Percentiles rank a stretch among this genome's conserved stretches.
phyloP scores from a whole-genome alignment of 495 filamentous ascomycete species.

The Terfezia claveryi region DNA sequence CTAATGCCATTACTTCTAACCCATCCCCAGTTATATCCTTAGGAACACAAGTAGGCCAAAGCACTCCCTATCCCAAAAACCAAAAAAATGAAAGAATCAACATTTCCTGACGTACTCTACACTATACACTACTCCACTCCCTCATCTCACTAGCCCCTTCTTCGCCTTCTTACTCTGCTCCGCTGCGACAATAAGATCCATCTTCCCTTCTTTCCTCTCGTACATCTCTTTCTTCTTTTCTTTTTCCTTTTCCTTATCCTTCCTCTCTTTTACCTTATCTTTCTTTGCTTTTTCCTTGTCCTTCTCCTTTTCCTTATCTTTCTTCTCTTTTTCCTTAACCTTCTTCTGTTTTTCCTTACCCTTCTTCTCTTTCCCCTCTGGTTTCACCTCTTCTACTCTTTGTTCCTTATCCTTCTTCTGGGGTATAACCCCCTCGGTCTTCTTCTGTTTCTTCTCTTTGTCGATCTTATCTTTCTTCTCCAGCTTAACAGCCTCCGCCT shows the following conservation, averaged over 20 bases:
- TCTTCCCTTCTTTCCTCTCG: background rate
- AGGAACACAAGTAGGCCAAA: too few relatives aligned
- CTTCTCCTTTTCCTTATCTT: background rate
- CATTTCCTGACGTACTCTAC: too few relatives aligned
- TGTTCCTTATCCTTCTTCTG: constrained; percentile 10
- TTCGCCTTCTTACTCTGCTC: too few relatives aligned
- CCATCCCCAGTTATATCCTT: too few relatives aligned
- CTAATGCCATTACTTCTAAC: too few relatives aligned
- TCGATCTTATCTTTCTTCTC: constrained; percentile 16
- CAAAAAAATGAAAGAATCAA: too few relatives aligned
- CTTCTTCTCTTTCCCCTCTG: constrained; percentile 18
- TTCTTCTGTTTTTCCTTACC: constrained; percentile 15
- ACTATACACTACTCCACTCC: too few relatives aligned
- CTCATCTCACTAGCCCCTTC: too few relatives aligned
- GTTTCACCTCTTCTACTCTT: constrained; percentile 18
- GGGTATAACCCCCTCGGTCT: background rate
- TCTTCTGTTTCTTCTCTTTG: constrained; percentile 16
- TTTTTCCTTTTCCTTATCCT: background rate
- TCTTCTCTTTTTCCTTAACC: constrained; percentile 2
- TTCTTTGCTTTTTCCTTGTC: background rate
- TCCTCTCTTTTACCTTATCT: background rate
- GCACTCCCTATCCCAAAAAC: too few relatives aligned
- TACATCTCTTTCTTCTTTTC: background rate
- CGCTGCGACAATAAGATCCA: background rate
- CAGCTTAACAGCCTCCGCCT: constrained; percentile 18